phyloP scores from a whole-genome alignment of 2,329 filamentous ascomycete species.

The Fonsecaea pugnacius region DNA sequence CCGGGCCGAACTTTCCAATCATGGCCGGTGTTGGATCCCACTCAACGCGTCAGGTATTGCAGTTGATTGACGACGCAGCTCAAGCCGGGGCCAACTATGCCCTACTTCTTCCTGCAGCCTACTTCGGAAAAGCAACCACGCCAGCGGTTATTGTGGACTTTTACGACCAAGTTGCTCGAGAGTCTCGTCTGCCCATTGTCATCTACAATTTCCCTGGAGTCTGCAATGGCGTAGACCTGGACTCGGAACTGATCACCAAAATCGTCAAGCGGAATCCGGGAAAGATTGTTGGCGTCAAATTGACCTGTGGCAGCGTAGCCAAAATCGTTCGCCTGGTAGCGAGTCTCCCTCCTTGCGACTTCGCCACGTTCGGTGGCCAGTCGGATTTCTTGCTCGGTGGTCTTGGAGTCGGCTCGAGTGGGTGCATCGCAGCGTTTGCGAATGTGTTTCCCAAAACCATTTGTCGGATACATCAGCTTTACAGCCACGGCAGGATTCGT shows the following conservation, averaged over 20 bases:
- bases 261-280: constrained; percentile 52
- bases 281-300: constrained; percentile 66
- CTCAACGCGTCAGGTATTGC: constrained; percentile 65
- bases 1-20: constrained; percentile 59
- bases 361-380: constrained; percentile 73
- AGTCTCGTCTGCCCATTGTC: constrained; percentile 60
- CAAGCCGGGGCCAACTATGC: constrained; percentile 65
- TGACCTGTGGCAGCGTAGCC: constrained; percentile 66
- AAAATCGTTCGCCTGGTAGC: constrained; percentile 62
- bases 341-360: constrained; percentile 57
- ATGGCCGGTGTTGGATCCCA: constrained; percentile 68
- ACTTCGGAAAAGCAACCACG: constrained; percentile 66
- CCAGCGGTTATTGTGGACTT: constrained; percentile 62
- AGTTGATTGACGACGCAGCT: constrained; percentile 63
- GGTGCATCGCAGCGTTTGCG: constrained; percentile 62
- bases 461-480: not conserved
- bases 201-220: constrained; percentile 72
- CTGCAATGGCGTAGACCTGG: constrained; percentile 69
- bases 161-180: constrained; percentile 60
- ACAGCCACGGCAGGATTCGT: not conserved
- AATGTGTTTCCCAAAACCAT: constrained; percentile 55
- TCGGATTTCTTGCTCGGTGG: constrained; percentile 69
- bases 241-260: constrained; percentile 63
- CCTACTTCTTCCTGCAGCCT: constrained; percentile 65
- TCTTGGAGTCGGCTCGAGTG: constrained; percentile 56